Evolutionary conservation across 2,329 filamentous ascomycete species (phyloP).

Genomic region (Verticillium albo-atrum): DNA sequence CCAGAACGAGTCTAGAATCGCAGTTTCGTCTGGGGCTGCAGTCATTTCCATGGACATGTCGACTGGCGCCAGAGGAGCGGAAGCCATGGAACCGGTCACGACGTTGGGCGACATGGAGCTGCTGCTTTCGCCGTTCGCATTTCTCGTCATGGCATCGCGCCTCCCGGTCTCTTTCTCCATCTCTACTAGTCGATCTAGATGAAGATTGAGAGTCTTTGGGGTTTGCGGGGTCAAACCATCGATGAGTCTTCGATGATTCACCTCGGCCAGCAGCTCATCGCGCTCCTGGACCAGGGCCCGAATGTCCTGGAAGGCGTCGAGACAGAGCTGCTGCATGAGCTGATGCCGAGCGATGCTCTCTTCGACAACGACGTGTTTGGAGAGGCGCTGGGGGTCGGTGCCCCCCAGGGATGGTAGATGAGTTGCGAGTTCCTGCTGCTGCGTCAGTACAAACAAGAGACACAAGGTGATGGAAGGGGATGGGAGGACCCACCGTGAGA

Average conservation of each 20-base stretch:
- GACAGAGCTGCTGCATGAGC: constrained; percentile 14
- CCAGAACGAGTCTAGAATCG: background rate
- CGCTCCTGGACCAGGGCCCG: constrained; percentile 18
- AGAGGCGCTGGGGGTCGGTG: constrained; percentile 29
- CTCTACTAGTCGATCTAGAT: constrained; percentile 3
- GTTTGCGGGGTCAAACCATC: constrained; percentile 2
- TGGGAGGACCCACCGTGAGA: constrained; percentile 22
- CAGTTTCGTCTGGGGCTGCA: background rate
- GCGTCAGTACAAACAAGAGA: background rate
- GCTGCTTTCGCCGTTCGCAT: background rate
- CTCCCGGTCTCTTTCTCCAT: constrained; percentile 4
- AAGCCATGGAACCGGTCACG: background rate
- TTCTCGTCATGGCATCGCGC: background rate
- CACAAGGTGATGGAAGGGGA: background rate
- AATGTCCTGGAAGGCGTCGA: constrained; percentile 13
- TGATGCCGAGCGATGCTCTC: constrained; percentile 27
- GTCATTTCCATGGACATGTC: background rate
- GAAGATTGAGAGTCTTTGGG: background rate
- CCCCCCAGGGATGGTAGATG: constrained; percentile 26
- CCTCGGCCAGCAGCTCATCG: constrained; percentile 20
- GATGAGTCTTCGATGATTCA: constrained; percentile 17
- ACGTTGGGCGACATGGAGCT: background rate
- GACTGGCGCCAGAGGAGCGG: background rate
- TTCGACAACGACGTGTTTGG: constrained; percentile 33
- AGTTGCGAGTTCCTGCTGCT: constrained; percentile 26